Percentiles rank a stretch among this genome's conserved stretches.
Conservation (phyloP, 164 flowering plant species). For the Stephania yunnanensis region DNA sequence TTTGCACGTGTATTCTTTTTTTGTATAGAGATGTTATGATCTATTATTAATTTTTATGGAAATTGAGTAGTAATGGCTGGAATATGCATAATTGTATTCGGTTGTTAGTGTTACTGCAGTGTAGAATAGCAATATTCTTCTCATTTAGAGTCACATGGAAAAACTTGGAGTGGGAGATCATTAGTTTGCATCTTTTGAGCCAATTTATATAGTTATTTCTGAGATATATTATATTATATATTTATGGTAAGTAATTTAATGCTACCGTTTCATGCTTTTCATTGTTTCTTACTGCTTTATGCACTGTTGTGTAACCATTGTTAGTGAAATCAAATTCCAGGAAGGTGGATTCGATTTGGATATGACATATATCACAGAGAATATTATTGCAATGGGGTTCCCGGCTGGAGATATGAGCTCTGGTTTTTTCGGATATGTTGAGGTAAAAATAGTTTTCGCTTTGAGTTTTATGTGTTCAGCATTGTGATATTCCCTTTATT, state of each 20-base stretch:
- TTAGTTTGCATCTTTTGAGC: too few species aligned
- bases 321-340: slow-evolving; percentile 31
- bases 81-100: too few species aligned
- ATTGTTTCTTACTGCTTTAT: neutral
- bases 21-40: neutral
- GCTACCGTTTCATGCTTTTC: neutral
- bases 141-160: too few species aligned
- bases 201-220: too few species aligned
- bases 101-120: too few species aligned
- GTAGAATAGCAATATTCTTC: too few species aligned
- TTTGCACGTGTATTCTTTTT: neutral
- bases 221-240: neutral
- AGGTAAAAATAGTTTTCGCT: slow-evolving; percentile 37
- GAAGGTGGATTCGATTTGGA: slow-evolving; percentile 99
- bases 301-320: slow-evolving; percentile 4
- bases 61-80: too few species aligned
- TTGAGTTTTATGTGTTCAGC: neutral
- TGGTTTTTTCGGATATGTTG: slow-evolving; percentile 95
- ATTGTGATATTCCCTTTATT: slow-evolving; percentile 1
- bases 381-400: slow-evolving; percentile 98
- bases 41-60: neutral
- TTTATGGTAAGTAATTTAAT: neutral
- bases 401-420: slow-evolving; percentile 99
- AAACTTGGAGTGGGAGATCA: too few species aligned
- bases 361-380: slow-evolving; percentile 97